Evolutionary conservation across 306 rosid genomes (phyloP), one percentile per base, ranked within the genome.

Genomic region (Vicia sativa): DNA sequence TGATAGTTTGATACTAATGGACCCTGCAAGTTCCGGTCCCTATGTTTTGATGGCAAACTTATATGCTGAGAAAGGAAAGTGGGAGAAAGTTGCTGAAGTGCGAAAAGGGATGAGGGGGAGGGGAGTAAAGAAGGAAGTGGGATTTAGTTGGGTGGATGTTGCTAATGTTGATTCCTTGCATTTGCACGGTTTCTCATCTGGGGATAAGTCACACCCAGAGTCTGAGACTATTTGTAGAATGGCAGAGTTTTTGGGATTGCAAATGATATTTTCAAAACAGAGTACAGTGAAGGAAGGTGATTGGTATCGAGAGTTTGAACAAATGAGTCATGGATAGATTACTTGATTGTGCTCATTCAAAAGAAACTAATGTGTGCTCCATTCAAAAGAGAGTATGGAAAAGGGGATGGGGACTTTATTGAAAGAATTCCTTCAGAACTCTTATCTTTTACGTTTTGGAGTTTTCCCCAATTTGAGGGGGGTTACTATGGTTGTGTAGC

Each of bases 11-110:
- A 74, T 87, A 80, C 79, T 78, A 78, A 79, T 81, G 85, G 89
- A 87, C 69, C 91, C 96, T 45, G 12, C 57, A 26, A 89, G 86
- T 61, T 92, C 95, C 4, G 95, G 89, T 48, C 77, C 90, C 0
- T 92, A 85, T 42, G 88, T 89, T 19, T 62, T 89, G 73, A 80
- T 86, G 87, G 85, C 92, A 9, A 92, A 92, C 70, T 80, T 87
- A 65, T 87, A 85, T 73, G 96, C 91, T 16, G 91, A 89, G 75
- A 87, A 81, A 66, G 95, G 96, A 37, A 78, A 79, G 53, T 87
- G 97, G 97, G 96, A 89, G 68, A 92, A 85, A 77, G 91, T 87
- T 62, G 89, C 95, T 0, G 71, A 76, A 78, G 31, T 92, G 56
- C 74, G 97, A 79, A 89, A 60, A 78, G 53, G 70, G 69, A 92